Evolutionary conservation across 1,139 yeast genomes (phyloP).

Genomic region (Schwanniomyces etchellsii): DNA sequence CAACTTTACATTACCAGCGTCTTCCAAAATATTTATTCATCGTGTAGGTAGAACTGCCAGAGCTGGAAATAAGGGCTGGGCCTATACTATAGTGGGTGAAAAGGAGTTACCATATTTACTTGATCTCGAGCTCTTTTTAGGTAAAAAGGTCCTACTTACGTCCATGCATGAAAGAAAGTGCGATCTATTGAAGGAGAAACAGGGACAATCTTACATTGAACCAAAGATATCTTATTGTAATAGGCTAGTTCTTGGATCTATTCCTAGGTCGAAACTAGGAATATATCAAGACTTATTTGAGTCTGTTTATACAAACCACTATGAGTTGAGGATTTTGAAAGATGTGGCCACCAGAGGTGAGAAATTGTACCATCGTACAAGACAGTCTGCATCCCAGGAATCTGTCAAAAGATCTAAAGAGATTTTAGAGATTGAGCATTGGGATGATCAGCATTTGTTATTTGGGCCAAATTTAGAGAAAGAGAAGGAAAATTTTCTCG

Average conservation of each 20-base stretch:
- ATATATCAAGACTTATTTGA: slow-evolving; percentile 67
- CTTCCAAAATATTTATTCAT: slow-evolving; percentile 90
- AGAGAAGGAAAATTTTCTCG: slow-evolving; percentile 70
- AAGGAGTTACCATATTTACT: slow-evolving; percentile 83
- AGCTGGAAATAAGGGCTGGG: slow-evolving; percentile 98
- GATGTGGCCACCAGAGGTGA: slow-evolving; percentile 86
- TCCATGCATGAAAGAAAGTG: slow-evolving; percentile 62
- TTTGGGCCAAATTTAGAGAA: slow-evolving; percentile 71
- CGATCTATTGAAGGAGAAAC: slow-evolving; percentile 42
- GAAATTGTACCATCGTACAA: slow-evolving; percentile 75
- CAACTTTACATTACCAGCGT: slow-evolving; percentile 84
- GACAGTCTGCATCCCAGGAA: slow-evolving; percentile 82
- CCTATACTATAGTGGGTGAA: slow-evolving; percentile 83
- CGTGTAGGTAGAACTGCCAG: slow-evolving; percentile 99
- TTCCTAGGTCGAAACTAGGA: slow-evolving; percentile 72
- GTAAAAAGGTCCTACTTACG: slow-evolving; percentile 69
- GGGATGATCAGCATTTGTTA: slow-evolving; percentile 84
- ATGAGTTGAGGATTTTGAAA: slow-evolving; percentile 60
- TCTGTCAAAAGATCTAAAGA: slow-evolving; percentile 83
- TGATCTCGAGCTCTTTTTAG: slow-evolving; percentile 87
- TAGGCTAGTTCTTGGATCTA: slow-evolving; percentile 75
- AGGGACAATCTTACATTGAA: slow-evolving; percentile 34
- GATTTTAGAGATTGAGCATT: slow-evolving; percentile 59
- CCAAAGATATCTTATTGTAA: slow-evolving; percentile 69
- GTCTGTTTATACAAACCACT: slow-evolving; percentile 54